Evolutionary conservation across 2,329 filamentous ascomycete genomes (phyloP).

Genomic region (Botryotinia narcissicola): DNA sequence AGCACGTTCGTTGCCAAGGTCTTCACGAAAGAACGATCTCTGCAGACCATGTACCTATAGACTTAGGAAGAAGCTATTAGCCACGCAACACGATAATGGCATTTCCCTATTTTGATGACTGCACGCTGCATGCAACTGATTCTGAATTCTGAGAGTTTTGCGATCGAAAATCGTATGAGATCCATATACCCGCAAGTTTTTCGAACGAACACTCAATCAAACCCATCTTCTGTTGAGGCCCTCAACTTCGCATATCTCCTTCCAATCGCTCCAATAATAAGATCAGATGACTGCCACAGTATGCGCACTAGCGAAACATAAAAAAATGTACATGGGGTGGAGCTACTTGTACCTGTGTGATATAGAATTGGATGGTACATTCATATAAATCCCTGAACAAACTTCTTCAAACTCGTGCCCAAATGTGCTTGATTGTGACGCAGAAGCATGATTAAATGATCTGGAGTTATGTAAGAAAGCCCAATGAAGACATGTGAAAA

Average conservation of each 20-base stretch:
- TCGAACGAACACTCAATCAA: constrained; percentile 5
- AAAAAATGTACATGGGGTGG: neutral
- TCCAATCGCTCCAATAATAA: constrained; percentile 16
- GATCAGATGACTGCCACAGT: constrained; percentile 21
- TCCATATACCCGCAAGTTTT: neutral
- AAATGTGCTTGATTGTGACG: constrained; percentile 15
- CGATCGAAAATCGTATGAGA: constrained; percentile 8
- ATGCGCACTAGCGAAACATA: constrained; percentile 19
- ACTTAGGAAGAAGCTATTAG: neutral
- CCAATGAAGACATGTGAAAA: constrained; percentile 17
- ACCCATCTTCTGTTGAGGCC: constrained; percentile 15
- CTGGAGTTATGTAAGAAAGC: neutral
- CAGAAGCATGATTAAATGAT: constrained; percentile 7
- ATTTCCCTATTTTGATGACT: constrained; percentile 8
- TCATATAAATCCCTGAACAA: constrained; percentile 19
- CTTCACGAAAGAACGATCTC: neutral
- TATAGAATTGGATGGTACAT: constrained; percentile 15
- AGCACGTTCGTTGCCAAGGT: constrained; percentile 5
- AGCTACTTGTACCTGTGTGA: constrained; percentile 3
- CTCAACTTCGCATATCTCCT: neutral
- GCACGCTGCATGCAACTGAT: constrained; percentile 12
- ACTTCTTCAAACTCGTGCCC: constrained; percentile 13
- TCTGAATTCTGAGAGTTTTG: constrained; percentile 2
- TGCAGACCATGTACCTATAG: neutral
- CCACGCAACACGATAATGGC: constrained; percentile 10